Evolutionary conservation across 768 basidiomycete species (phyloP).

Genomic region (Boletus bicolor): DNA sequence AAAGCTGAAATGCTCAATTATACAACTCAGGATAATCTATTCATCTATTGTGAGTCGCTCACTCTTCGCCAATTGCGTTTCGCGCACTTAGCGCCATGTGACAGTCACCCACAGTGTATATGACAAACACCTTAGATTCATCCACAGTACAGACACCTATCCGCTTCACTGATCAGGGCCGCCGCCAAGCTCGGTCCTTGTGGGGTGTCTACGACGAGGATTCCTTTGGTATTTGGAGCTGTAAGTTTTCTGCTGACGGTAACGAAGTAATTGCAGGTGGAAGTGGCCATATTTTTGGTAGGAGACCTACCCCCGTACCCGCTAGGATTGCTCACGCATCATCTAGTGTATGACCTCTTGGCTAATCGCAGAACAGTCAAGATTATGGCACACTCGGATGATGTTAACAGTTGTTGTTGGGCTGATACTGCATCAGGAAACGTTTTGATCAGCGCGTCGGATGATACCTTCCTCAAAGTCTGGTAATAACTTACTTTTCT

Average conservation of each 20-base stretch:
- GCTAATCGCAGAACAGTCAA: constrained; percentile 76
- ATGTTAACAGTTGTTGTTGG: constrained; percentile 96
- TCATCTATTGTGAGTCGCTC: constrained; percentile 65
- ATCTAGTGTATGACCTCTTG: constrained; percentile 84
- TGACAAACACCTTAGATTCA: constrained; percentile 68
- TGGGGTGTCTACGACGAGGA: constrained; percentile 40
- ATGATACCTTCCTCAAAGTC: constrained; percentile 92
- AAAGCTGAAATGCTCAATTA: constrained; percentile 24
- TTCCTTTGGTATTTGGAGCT: constrained; percentile 83
- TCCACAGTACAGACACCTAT: constrained; percentile 62
- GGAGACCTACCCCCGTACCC: background rate
- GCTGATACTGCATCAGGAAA: constrained; percentile 92
- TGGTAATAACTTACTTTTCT: constrained; percentile 54
- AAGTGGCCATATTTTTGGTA: constrained; percentile 75
- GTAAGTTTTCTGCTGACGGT: constrained; percentile 94
- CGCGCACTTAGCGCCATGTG: constrained; percentile 1
- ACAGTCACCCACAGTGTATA: constrained; percentile 71
- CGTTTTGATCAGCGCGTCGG: constrained; percentile 91
- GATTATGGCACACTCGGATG: constrained; percentile 83
- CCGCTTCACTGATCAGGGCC: constrained; percentile 48
- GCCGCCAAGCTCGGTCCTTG: constrained; percentile 31
- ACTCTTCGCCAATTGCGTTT: background rate
- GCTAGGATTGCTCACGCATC: background rate
- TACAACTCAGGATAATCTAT: constrained; percentile 73
- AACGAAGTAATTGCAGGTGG: constrained; percentile 95